phyloP scores from a whole-genome alignment of 225 moss, liverwort and hornwort species.

The Rhytidiadelphus loreus region DNA sequence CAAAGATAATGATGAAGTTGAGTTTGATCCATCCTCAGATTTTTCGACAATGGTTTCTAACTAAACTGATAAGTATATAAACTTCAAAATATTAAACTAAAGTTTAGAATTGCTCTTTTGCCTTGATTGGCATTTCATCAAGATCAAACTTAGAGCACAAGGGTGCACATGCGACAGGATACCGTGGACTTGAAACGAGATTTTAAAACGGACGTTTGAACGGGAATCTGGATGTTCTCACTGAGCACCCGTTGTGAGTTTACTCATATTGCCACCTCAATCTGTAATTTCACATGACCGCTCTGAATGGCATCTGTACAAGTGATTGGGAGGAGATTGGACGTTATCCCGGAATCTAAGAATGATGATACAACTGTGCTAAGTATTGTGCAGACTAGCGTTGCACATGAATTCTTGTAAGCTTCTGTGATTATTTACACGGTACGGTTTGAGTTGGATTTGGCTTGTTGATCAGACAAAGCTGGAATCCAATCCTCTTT shows the following conservation, averaged over 20 bases:
- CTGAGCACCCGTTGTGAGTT: background rate
- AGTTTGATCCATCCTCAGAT: background rate
- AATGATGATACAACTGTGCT: background rate
- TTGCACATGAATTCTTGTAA: conserved; percentile 3
- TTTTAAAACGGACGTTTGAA: background rate
- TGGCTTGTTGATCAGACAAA: conserved; percentile 17
- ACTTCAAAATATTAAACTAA: background rate
- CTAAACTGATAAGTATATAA: too few relatives aligned
- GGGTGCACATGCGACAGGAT: background rate
- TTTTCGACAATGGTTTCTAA: too few relatives aligned
- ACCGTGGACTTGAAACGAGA: background rate
- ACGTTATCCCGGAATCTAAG: background rate
- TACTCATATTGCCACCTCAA: background rate
- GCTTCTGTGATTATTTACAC: conserved; percentile 1
- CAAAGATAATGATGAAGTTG: background rate
- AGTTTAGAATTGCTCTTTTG: too few relatives aligned
- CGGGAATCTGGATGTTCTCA: background rate
- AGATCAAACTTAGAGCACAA: background rate
- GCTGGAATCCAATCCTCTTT: conserved; percentile 60
- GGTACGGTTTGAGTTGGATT: background rate
- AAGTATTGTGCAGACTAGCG: background rate
- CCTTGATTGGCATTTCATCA: background rate
- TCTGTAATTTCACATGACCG: background rate
- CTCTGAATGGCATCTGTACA: background rate
- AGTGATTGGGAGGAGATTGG: background rate